Conservation (phyloP, 352 stramenopile genomes). For the Pythium phragmitis region DNA sequence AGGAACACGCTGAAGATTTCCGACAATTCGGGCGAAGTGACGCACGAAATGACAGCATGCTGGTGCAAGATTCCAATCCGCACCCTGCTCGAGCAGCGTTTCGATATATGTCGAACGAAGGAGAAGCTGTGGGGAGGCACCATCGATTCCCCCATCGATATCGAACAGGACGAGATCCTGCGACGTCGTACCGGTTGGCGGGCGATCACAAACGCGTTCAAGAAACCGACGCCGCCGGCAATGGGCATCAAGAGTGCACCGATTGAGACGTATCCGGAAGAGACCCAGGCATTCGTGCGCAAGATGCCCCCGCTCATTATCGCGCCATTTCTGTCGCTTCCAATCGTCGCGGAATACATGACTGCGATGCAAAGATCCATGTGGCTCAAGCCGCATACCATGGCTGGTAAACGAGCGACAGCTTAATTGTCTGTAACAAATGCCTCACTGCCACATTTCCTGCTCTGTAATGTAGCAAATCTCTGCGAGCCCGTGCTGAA, state of each 20-base stretch:
- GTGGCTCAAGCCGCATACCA: slow-evolving; percentile 34
- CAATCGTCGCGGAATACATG: slow-evolving; percentile 78
- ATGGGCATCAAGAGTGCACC: slow-evolving; percentile 73
- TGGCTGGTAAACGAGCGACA: slow-evolving; percentile 33
- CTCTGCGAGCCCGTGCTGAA: slow-evolving; percentile 69
- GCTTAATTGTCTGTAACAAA: not conserved
- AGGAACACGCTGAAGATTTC: slow-evolving; percentile 12
- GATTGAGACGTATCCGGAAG: slow-evolving; percentile 44
- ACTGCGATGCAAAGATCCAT: slow-evolving; percentile 55
- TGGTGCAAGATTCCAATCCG: slow-evolving; percentile 76
- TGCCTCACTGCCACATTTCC: not conserved
- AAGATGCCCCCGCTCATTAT: slow-evolving; percentile 73
- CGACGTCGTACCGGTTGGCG: slow-evolving; percentile 65
- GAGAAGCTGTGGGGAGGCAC: slow-evolving; percentile 70
- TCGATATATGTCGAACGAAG: slow-evolving; percentile 47
- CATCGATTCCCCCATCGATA: slow-evolving; percentile 57
- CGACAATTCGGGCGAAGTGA: slow-evolving; percentile 20
- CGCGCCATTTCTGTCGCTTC: slow-evolving; percentile 57
- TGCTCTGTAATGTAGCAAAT: slow-evolving; percentile 9
- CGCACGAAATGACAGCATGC: slow-evolving; percentile 69
- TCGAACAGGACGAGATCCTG: slow-evolving; percentile 74
- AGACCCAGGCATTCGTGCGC: slow-evolving; percentile 46
- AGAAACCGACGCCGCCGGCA: slow-evolving; percentile 41
- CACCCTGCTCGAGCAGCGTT: slow-evolving; percentile 45
- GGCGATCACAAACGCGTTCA: slow-evolving; percentile 69